These are phyloP conservation scores for Psilocybe cyanescens DNA, from an alignment of 768 basidiomycete species.

Conservation along the genomic window DNA sequence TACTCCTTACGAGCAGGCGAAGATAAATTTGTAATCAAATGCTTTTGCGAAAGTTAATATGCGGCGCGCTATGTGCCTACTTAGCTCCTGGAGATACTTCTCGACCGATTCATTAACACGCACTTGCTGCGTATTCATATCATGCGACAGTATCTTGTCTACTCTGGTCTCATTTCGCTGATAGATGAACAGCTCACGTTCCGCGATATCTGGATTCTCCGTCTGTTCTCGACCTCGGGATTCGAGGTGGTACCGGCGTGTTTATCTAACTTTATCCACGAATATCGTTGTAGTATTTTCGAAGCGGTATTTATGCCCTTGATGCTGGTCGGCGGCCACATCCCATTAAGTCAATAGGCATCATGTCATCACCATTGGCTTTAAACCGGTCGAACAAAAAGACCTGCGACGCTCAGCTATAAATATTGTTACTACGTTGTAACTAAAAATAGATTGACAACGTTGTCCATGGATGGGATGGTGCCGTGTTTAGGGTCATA, in stretches of 20 bases:
- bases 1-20: too few relatives aligned
- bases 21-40: background rate
- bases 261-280: background rate
- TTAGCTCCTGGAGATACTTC: background rate
- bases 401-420: background rate
- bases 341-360: background rate
- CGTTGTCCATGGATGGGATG: constrained; percentile 6
- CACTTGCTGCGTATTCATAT: background rate
- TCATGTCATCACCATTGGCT: constrained; percentile 4
- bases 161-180: too few relatives aligned
- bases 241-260: background rate
- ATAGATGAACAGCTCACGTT: too few relatives aligned
- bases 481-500: background rate
- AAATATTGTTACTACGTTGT: constrained; percentile 4
- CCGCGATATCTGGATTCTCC: too few relatives aligned
- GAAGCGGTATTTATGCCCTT: background rate
- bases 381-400: background rate
- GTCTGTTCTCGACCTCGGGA: background rate
- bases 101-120: background rate
- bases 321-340: background rate
- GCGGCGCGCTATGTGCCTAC: background rate
- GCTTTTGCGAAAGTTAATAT: background rate
- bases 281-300: background rate
- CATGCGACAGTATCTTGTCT: background rate
- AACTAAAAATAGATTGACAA: constrained; percentile 17